Base-by-base conservation (phyloP, 2,329 filamentous ascomycete genomes). In the Xylariaceae sp. region DNA sequence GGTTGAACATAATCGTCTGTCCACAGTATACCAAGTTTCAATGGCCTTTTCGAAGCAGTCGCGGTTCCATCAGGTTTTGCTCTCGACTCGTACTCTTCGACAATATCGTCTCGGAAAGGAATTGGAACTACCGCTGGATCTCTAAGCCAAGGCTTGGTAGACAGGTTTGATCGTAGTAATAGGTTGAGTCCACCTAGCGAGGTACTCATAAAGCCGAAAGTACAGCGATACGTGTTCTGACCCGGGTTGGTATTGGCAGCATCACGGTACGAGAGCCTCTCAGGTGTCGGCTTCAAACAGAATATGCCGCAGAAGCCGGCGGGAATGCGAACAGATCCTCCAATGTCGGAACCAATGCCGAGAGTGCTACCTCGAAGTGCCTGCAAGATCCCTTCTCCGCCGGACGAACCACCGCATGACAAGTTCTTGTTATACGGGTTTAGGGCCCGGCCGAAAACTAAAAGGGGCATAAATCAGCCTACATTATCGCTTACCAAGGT, bases 91-190 rank as follows among this genome's bases (percentile, higher is more conserved):
- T 48, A 53, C 39, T 50, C 45, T 6, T 73, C 65, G 2, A 66
- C 47, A 3, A 74, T 56, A 0, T 78, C 71, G 19, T 75, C 66
- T 2, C 83, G 75, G 78, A 84, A 89, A 0, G 85, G 85, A 1
- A 89, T 71, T 17, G 86, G 81, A 38, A 82, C 67, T 0, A 85
- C 82, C 0, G 83, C 68, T 0, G 86, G 85, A 62, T 89, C 86
- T 54, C 79, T 68, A 1, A 81, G 66, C 86, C 86, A 89, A 0
- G 86, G 86, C 46, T 80, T 59, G 31, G 75, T 75, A 11, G 69
- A 71, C 1, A 54, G 46, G 27, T 50, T 46, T 7, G 46, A 30
- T 22, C 39, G 44, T 14, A 90, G 67, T 2, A 88, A 45, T 31
- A 47, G 47, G 3, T 39, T 42, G 7, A 51, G 15, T 3, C 75